These are phyloP conservation scores for Xylariaceae sp. DNA, from an alignment of 2,329 filamentous ascomycete genomes.

Conservation along the genomic window DNA sequence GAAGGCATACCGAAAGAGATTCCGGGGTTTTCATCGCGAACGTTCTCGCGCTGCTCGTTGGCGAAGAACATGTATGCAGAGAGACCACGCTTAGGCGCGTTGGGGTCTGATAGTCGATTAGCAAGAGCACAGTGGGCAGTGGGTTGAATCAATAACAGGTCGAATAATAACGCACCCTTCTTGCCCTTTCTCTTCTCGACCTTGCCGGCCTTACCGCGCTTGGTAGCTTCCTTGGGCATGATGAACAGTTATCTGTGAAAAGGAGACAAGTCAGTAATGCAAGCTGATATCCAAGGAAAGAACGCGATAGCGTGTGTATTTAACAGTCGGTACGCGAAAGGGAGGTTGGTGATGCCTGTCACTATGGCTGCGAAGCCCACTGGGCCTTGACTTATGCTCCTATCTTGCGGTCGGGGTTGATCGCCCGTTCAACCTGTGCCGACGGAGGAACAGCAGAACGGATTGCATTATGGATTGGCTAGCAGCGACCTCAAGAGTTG, in stretches of 20 bases:
- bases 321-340: neutral
- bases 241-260: slow-evolving; percentile 37
- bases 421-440: neutral
- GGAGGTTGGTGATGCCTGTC: neutral
- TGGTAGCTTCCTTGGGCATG: slow-evolving; percentile 58
- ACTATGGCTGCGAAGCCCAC: neutral
- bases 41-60: slow-evolving; percentile 98
- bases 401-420: neutral
- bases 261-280: slow-evolving; percentile 5
- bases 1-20: slow-evolving; percentile 78
- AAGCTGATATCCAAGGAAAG: neutral
- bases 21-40: slow-evolving; percentile 95
- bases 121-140: neutral
- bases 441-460: slow-evolving; percentile 14
- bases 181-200: slow-evolving; percentile 53
- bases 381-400: neutral
- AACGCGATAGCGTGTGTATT: neutral
- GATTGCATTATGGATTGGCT: neutral
- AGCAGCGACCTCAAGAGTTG: slow-evolving; percentile 20
- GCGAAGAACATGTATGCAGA: slow-evolving; percentile 99
- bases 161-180: slow-evolving; percentile 50
- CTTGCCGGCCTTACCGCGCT: slow-evolving; percentile 49
- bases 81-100: slow-evolving; percentile 97
- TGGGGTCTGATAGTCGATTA: slow-evolving; percentile 63
- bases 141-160: neutral